Conservation (phyloP, 2,329 filamentous ascomycete species). For the Fonsecaea erecta region DNA sequence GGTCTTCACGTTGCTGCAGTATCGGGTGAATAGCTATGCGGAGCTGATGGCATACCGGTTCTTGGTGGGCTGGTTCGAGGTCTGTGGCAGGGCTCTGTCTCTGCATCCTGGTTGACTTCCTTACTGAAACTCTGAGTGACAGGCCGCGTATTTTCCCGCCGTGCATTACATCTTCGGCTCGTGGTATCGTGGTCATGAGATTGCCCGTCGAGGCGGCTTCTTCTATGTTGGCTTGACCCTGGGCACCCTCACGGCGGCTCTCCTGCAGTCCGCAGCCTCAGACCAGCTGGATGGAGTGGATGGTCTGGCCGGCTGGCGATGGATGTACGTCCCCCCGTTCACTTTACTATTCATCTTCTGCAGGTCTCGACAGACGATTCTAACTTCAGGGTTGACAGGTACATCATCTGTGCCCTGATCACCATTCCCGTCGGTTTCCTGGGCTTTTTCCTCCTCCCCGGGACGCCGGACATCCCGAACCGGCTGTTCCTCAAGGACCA, state of each 20-base stretch:
- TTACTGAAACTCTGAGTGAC: slow-evolving; percentile 55
- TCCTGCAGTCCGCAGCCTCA: slow-evolving; percentile 61
- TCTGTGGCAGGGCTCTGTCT: slow-evolving; percentile 36
- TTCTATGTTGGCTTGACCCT: slow-evolving; percentile 45
- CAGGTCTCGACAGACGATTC: too few species aligned
- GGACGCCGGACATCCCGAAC: slow-evolving; percentile 50
- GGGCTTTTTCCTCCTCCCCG: slow-evolving; percentile 48
- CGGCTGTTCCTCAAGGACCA: slow-evolving; percentile 48
- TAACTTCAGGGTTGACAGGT: not conserved
- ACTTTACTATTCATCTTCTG: too few species aligned
- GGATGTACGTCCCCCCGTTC: slow-evolving; percentile 52
- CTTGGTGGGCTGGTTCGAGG: slow-evolving; percentile 28
- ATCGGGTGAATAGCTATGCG: slow-evolving; percentile 45
- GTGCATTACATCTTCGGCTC: slow-evolving; percentile 37
- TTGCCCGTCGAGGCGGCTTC: slow-evolving; percentile 45
- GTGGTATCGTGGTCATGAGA: slow-evolving; percentile 39
- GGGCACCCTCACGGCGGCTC: slow-evolving; percentile 59
- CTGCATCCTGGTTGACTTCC: slow-evolving; percentile 30
- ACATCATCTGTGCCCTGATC: slow-evolving; percentile 62
- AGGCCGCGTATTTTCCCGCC: slow-evolving; percentile 49
- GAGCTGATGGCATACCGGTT: slow-evolving; percentile 37
- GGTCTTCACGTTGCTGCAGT: slow-evolving; percentile 62
- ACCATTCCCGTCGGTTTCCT: slow-evolving; percentile 51
- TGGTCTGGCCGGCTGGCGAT: slow-evolving; percentile 58
- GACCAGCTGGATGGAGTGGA: slow-evolving; percentile 56